Evolutionary conservation across 352 stramenopile genomes (phyloP), one percentile per base, ranked within the genome.

Genomic region (Pythium aquatile): DNA sequence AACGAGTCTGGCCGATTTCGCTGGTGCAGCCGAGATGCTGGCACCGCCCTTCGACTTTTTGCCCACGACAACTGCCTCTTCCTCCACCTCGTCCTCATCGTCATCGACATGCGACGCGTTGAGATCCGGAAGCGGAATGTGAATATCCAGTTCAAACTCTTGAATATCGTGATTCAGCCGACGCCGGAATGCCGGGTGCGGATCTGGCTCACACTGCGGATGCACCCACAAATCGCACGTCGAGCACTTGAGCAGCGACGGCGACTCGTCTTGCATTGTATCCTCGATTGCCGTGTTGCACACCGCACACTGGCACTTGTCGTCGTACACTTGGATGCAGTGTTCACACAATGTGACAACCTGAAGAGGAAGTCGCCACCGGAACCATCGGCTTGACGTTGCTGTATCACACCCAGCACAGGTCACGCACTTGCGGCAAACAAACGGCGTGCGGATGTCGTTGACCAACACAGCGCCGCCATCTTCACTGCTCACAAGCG

Each of bases 191-290:
- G 75, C 78, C 61, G 81, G 71, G 20, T 92, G 74, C 6, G 74
- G 73, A 33, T 94, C 86, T 2, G 81, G 82, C 33, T 96, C 88
- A 53, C 88, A 96, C n/a, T 76, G 70, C 7, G 79, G 73, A 40
- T 96, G 88, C 5, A 93, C 80, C 83, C 83, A 96, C 16, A 89
- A 71, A n/a, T 87, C 69, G 32, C 88, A 96, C 2, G 75, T 88
- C 11, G 79, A 85, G 53, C 87, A 96, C 13, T 83, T 77, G 5
- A 94, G 67, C 47, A 94, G 63, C 35, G 78, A 65, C 24, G 84
- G 63, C 42, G 75, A 85, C 0, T 77, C 83, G 16, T 73, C 52
- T 2, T 89, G 53, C 8, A 76, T 37, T 2, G 78, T 66, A 14
- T 85, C 73, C 26, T 85, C 73, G 29, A 91, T 66, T 7, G 81